Conservation (phyloP, 2,329 filamentous ascomycete genomes). For the Tolypocladium sp. region DNA sequence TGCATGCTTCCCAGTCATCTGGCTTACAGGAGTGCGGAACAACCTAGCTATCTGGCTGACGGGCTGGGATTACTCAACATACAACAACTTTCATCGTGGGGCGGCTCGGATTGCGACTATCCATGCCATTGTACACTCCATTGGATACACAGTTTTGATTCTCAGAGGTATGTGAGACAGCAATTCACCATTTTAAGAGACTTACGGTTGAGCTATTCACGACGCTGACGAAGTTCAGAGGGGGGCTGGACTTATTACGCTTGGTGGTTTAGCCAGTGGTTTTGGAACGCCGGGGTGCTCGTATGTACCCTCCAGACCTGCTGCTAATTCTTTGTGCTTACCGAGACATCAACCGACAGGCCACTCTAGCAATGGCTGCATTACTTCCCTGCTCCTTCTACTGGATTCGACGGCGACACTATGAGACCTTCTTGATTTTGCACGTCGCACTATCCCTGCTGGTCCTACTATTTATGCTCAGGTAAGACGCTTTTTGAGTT, state of each 20-base stretch:
- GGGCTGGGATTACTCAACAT: constrained; percentile 59
- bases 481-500: constrained; percentile 22
- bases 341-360: constrained; percentile 15
- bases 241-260: neutral
- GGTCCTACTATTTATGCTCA: constrained; percentile 39
- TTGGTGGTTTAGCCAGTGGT: neutral
- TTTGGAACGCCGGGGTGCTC: constrained; percentile 40
- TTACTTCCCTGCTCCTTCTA: constrained; percentile 38
- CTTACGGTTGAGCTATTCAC: neutral
- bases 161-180: constrained; percentile 17
- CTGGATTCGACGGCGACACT: constrained; percentile 41
- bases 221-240: neutral
- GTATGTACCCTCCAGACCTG: constrained; percentile 12
- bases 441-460: constrained; percentile 44
- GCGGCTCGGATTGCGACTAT: constrained; percentile 52
- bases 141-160: constrained; percentile 45
- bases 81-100: constrained; percentile 60
- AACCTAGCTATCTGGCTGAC: constrained; percentile 58
- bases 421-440: constrained; percentile 38
- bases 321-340: neutral
- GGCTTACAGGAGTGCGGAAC: constrained; percentile 59
- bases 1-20: constrained; percentile 54
- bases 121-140: constrained; percentile 53
- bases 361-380: constrained; percentile 34
- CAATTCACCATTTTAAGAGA: neutral